phyloP scores from a whole-genome alignment of 257 asterid genomes.

The Paulownia fortunei region DNA sequence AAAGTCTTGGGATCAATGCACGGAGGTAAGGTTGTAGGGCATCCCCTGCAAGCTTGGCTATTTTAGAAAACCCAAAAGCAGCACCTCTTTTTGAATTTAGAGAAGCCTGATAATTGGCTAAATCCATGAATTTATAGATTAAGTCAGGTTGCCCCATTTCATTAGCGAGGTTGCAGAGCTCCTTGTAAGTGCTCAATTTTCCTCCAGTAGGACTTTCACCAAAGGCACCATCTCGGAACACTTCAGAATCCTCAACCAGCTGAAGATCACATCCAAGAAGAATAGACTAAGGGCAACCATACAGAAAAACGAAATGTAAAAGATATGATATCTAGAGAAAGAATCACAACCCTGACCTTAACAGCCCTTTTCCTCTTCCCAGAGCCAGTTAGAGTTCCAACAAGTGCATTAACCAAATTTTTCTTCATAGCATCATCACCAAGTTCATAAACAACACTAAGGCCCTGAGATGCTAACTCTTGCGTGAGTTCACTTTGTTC shows the following conservation, averaged over 20 bases:
- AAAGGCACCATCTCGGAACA: conserved; percentile 86
- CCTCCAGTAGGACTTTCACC: conserved; percentile 98
- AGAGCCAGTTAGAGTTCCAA: conserved; percentile 96
- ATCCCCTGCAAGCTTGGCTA: conserved; percentile 98
- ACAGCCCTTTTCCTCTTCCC: conserved; percentile 98
- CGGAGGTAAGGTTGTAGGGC: conserved; percentile 87
- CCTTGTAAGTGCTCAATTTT: conserved; percentile 95
- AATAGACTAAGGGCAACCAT: conserved; percentile 20
- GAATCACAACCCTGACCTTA: conserved; percentile 59
- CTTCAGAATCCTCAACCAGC: conserved; percentile 94
- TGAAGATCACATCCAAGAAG: conserved; percentile 42
- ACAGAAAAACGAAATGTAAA: conserved; percentile 22
- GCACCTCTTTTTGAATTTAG: conserved; percentile 97
- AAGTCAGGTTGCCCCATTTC: conserved; percentile 99
- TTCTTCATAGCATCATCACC: conserved; percentile 92
- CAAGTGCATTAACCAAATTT: conserved; percentile 92
- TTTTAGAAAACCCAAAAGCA: conserved; percentile 98
- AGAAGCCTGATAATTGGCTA: conserved; percentile 95
- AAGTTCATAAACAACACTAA: conserved; percentile 93
- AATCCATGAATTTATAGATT: conserved; percentile 96
- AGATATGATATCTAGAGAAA: conserved; percentile 23
- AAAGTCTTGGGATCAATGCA: conserved; percentile 84
- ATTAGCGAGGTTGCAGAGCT: conserved; percentile 92
- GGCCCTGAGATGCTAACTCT: conserved; percentile 99
- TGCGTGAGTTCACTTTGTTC: conserved; percentile 96